Conservation (phyloP, 805 yeast genomes). For the Candida maesae region DNA sequence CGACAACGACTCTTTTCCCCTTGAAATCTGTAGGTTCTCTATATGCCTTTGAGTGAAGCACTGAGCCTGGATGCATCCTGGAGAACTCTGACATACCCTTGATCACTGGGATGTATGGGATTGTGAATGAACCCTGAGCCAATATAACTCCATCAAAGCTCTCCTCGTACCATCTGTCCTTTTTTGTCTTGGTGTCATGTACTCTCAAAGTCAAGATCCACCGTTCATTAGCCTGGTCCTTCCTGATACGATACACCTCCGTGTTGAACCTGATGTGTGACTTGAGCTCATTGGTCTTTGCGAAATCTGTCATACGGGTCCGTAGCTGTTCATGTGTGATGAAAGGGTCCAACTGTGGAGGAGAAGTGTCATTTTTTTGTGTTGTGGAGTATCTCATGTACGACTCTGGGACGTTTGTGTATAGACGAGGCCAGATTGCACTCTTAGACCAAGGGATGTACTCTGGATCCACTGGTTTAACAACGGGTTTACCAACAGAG, state of each 20-base stretch:
- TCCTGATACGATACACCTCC: conserved; percentile 36
- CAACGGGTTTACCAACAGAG: conserved; percentile 16
- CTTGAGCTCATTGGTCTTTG: conserved; percentile 27
- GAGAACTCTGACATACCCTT: conserved; percentile 45
- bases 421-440: conserved; percentile 35
- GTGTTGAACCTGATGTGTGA: conserved; percentile 36
- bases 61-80: conserved; percentile 37
- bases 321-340: conserved; percentile 34
- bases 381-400: conserved; percentile 36
- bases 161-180: conserved; percentile 41
- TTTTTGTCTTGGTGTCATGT: conserved; percentile 14
- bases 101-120: conserved; percentile 51
- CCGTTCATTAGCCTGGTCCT: conserved; percentile 24
- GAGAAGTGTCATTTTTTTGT: conserved; percentile 19
- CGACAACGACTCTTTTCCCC: conserved; percentile 38
- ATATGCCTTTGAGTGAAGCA: conserved; percentile 51
- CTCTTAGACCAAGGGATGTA: conserved; percentile 35
- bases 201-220: conserved; percentile 35
- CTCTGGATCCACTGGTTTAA: conserved; percentile 26
- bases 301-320: conserved; percentile 28
- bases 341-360: conserved; percentile 32
- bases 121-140: conserved; percentile 55
- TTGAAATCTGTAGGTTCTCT: conserved; percentile 37
- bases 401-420: conserved; percentile 37
- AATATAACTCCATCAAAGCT: conserved; percentile 53